Conservation (phyloP, 108 stramenopile genomes). For the Nitzschia sp. region DNA sequence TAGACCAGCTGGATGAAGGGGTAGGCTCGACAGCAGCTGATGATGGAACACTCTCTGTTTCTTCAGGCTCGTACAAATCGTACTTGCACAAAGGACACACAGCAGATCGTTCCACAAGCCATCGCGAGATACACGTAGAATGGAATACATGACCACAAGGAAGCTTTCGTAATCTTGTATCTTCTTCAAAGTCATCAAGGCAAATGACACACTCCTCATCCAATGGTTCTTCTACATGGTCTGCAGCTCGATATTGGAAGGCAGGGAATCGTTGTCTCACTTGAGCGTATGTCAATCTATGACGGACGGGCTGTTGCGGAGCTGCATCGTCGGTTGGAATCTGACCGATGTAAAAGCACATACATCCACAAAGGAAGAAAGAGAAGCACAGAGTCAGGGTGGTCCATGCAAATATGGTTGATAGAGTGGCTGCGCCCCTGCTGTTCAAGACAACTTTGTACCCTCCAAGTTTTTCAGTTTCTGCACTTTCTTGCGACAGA, state of each 20-base stretch:
- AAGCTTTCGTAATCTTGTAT: slow-evolving; percentile 49
- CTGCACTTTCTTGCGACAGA: slow-evolving; percentile 16
- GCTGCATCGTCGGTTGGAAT: slow-evolving; percentile 18
- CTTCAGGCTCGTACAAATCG: slow-evolving; percentile 40
- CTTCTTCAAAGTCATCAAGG: slow-evolving; percentile 64
- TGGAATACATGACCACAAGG: slow-evolving; percentile 74
- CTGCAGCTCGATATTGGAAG: slow-evolving; percentile 24
- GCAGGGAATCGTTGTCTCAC: slow-evolving; percentile 33
- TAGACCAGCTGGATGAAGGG: background rate
- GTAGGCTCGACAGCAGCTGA: background rate
- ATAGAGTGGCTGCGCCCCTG: slow-evolving; percentile 1
- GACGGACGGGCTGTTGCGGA: slow-evolving; percentile 26
- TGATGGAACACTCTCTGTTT: slow-evolving; percentile 1
- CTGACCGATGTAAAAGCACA: slow-evolving; percentile 12
- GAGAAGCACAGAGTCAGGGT: slow-evolving; percentile 4
- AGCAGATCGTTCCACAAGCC: slow-evolving; percentile 59
- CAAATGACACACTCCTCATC: slow-evolving; percentile 64
- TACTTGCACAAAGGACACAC: slow-evolving; percentile 64
- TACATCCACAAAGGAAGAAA: slow-evolving; percentile 22
- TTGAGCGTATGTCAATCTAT: slow-evolving; percentile 31
- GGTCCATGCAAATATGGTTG: slow-evolving; percentile 28
- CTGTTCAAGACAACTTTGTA: slow-evolving; percentile 25
- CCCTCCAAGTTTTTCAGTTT: slow-evolving; percentile 12
- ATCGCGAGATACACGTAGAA: slow-evolving; percentile 60
- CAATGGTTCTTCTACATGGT: slow-evolving; percentile 7